phyloP scores from a whole-genome alignment of 257 asterid species.

The Gentiana macrophylla region DNA sequence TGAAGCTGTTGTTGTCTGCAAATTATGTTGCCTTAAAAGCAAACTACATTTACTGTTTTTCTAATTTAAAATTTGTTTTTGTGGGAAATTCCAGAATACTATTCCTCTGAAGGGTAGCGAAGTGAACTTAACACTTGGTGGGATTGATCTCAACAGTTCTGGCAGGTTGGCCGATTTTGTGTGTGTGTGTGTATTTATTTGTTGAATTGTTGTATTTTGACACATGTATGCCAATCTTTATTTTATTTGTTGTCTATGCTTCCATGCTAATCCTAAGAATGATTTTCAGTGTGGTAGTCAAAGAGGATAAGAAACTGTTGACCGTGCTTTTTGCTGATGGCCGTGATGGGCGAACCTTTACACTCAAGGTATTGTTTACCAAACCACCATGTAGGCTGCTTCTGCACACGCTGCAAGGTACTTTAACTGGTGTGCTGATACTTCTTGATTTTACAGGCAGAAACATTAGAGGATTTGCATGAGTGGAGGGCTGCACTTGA shows the following conservation, averaged over 20 bases:
- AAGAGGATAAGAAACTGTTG: constrained; percentile 91
- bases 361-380: constrained; percentile 68
- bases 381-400: neutral
- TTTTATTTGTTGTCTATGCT: neutral
- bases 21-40: too few species aligned
- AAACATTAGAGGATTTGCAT: constrained; percentile 77
- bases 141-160: constrained; percentile 99
- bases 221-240: constrained; percentile 5
- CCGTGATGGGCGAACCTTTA: constrained; percentile 94
- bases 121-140: constrained; percentile 96
- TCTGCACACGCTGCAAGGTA: too few species aligned
- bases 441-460: constrained; percentile 56
- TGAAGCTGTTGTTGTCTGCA: too few species aligned
- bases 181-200: constrained; percentile 6
- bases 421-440: neutral
- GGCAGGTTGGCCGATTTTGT: constrained; percentile 77
- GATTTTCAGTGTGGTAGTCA: constrained; percentile 80
- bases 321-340: constrained; percentile 94
- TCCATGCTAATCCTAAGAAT: constrained; percentile 8
- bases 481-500: constrained; percentile 98
- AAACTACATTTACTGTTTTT: too few species aligned
- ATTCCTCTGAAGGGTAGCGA: constrained; percentile 73
- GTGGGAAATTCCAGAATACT: constrained; percentile 31
- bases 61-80: neutral
- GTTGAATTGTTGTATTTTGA: constrained; percentile 7